phyloP scores from a whole-genome alignment of 768 basidiomycete species.

The Boletales sp. region DNA sequence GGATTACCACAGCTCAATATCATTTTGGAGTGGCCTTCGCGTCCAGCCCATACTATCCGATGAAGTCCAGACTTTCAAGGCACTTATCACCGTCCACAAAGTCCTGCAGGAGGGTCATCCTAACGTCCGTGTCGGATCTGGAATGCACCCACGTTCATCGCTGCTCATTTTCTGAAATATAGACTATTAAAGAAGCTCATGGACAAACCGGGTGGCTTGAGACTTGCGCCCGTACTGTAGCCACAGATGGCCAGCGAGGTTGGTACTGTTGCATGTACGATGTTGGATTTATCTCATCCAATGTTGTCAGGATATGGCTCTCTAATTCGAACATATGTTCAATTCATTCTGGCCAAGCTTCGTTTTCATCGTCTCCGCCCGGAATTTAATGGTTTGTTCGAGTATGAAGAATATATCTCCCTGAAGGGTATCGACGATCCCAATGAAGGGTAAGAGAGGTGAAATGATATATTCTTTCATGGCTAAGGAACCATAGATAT shows the following conservation, averaged over 20 bases:
- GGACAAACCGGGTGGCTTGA: slow-evolving; percentile 98
- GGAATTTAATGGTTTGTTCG: slow-evolving; percentile 98
- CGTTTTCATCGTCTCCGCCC: slow-evolving; percentile 93
- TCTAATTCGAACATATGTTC: slow-evolving; percentile 92
- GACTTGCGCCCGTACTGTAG: slow-evolving; percentile 90
- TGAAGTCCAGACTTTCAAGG: slow-evolving; percentile 98
- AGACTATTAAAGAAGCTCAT: slow-evolving; percentile 97
- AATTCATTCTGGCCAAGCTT: slow-evolving; percentile 92
- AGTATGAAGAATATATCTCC: slow-evolving; percentile 98
- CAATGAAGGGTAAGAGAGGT: slow-evolving; percentile 82
- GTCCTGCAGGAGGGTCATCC: slow-evolving; percentile 98
- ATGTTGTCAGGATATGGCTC: slow-evolving; percentile 74
- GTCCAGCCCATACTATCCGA: slow-evolving; percentile 97
- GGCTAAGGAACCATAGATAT: slow-evolving; percentile 53
- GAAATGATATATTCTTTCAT: slow-evolving; percentile 1
- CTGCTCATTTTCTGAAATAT: slow-evolving; percentile 12
- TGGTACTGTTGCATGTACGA: background rate
- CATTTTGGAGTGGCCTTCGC: slow-evolving; percentile 95
- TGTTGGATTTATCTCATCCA: slow-evolving; percentile 3
- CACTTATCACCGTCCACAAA: slow-evolving; percentile 96
- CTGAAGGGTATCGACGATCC: slow-evolving; percentile 98
- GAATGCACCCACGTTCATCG: slow-evolving; percentile 1
- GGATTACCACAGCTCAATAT: slow-evolving; percentile 97
- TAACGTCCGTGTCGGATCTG: slow-evolving; percentile 47
- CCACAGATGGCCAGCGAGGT: slow-evolving; percentile 78